A percentile compares a stretch with the other conserved stretches of the same genome.
Evolutionary conservation across 257 asterid species (phyloP).

Genomic region (Salvia miltiorrhiza): DNA sequence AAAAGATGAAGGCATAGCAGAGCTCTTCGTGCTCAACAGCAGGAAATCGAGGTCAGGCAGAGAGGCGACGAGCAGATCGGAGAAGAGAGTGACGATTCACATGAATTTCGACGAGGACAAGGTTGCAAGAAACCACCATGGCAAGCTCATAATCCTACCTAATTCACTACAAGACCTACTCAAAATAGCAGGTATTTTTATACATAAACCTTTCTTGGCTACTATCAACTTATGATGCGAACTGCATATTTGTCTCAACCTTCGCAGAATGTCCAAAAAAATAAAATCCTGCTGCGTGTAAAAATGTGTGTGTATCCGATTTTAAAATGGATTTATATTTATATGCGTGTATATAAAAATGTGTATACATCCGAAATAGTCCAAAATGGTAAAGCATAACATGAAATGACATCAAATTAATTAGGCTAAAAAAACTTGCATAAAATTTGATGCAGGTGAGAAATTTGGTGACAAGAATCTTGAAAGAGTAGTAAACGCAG

Average conservation of each 20-base stretch:
- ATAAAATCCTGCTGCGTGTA: no score
- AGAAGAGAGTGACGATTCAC: slow-evolving; percentile 74
- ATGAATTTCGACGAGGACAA: slow-evolving; percentile 23
- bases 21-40: slow-evolving; percentile 12
- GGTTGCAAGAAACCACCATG: slow-evolving; percentile 14
- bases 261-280: no score
- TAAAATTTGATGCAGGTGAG: slow-evolving; percentile 48
- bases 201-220: background rate
- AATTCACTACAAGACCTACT: slow-evolving; percentile 59
- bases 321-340: no score
- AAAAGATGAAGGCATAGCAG: slow-evolving; percentile 25
- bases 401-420: background rate
- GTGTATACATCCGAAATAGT: no score
- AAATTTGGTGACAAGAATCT: slow-evolving; percentile 41
- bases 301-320: no score
- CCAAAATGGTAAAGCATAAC: no score
- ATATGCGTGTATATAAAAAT: no score
- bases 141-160: slow-evolving; percentile 59
- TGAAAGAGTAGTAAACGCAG: slow-evolving; percentile 43
- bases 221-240: no score
- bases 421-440: background rate
- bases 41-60: background rate
- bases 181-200: slow-evolving; percentile 52
- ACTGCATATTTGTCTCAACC: no score
- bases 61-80: slow-evolving; percentile 18